Percentiles rank a stretch among this genome's conserved stretches.
Conservation (phyloP, 1,139 yeast species). For the Yamadazyma friedrichii region DNA sequence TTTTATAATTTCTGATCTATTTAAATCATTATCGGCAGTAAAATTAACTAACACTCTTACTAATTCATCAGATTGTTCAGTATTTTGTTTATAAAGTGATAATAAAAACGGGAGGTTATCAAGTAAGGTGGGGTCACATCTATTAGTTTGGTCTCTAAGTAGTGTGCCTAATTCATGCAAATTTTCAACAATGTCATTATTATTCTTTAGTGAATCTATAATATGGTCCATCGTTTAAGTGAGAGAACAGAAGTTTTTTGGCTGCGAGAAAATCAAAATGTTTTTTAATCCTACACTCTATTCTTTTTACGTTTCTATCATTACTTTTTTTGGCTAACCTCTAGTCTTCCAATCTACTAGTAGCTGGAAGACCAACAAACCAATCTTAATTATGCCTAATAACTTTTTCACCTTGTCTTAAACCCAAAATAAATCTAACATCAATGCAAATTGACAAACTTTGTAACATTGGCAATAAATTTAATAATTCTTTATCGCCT, state of each 20-base stretch:
- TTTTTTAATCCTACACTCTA: too few species aligned
- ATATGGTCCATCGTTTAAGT: neutral
- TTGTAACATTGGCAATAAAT: constrained; percentile 76
- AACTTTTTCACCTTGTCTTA: constrained; percentile 74
- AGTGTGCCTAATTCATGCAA: constrained; percentile 24
- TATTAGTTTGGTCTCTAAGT: constrained; percentile 25
- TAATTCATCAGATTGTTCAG: constrained; percentile 15
- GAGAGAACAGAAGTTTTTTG: neutral
- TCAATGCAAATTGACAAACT: constrained; percentile 81
- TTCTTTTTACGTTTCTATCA: too few species aligned
- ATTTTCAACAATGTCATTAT: neutral
- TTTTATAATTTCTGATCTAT: constrained; percentile 23
- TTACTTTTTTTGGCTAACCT: neutral
- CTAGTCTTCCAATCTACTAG: too few species aligned
- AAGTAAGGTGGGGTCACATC: constrained; percentile 12
- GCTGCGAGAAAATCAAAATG: constrained; percentile 1
- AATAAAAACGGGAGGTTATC: neutral
- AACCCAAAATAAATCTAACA: constrained; percentile 76
- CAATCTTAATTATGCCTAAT: constrained; percentile 39
- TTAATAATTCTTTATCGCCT: constrained; percentile 75
- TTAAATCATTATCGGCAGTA: constrained; percentile 37
- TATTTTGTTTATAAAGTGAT: neutral
- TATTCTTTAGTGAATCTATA: neutral
- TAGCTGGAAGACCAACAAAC: neutral
- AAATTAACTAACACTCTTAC: constrained; percentile 34